Conservation (phyloP, 495 filamentous ascomycete species). For the Bathelium albidoporum region DNA sequence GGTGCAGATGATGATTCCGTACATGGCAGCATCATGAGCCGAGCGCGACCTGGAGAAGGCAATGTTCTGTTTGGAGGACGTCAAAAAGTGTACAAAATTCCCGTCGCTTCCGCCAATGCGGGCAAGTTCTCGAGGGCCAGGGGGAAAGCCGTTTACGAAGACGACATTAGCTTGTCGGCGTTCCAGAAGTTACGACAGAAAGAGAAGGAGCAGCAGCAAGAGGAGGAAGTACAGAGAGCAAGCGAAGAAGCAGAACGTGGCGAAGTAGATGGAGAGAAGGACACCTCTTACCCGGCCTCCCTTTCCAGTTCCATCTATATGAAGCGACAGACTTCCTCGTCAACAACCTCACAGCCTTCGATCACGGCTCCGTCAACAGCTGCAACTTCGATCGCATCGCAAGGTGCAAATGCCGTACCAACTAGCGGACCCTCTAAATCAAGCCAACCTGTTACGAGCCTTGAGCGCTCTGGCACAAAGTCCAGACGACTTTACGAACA, state of each 20-base stretch:
- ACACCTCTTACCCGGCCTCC: conserved; percentile 33
- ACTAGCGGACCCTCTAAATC: conserved; percentile 11
- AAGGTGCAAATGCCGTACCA: conserved; percentile 40
- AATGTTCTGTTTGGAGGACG: conserved; percentile 93
- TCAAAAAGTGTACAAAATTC: conserved; percentile 91
- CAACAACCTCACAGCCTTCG: conserved; percentile 65
- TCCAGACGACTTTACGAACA: conserved; percentile 77
- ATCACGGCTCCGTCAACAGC: conserved; percentile 72
- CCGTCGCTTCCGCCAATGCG: conserved; percentile 41
- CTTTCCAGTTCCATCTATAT: conserved; percentile 50
- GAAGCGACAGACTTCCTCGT: conserved; percentile 77
- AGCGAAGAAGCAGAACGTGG: conserved; percentile 36
- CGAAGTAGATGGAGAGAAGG: conserved; percentile 35
- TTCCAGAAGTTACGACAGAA: conserved; percentile 64
- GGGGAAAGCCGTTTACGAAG: conserved; percentile 69
- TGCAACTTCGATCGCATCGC: conserved; percentile 83
- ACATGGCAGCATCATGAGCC: conserved; percentile 66
- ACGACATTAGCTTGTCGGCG: conserved; percentile 68
- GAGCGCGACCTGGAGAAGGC: conserved; percentile 75
- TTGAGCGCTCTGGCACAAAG: conserved; percentile 47
- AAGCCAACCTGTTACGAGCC: not conserved
- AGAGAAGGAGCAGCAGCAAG: conserved; percentile 41
- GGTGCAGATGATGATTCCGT: conserved; percentile 58
- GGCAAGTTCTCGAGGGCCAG: conserved; percentile 34
- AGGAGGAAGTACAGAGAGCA: conserved; percentile 26